Conservation (phyloP, 495 filamentous ascomycete genomes). For the Xylaria bambusicola region DNA sequence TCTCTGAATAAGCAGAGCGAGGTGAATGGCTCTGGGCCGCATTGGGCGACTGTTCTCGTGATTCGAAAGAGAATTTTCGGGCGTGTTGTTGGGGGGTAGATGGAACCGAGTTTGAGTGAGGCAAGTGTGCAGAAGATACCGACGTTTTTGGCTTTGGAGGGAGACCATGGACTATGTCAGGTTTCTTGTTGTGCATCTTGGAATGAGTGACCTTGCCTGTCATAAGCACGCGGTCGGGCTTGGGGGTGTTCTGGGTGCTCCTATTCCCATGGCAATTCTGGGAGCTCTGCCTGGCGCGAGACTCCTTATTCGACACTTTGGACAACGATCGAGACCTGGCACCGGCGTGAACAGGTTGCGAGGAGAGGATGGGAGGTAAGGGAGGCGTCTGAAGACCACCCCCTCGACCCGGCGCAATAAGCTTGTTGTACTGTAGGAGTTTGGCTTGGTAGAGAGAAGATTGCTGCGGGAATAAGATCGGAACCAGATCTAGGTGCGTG, state of each 20-base stretch:
- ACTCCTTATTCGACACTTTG: slow-evolving; percentile 54
- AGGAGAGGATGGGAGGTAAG: slow-evolving; percentile 47
- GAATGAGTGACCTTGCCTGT: slow-evolving; percentile 49
- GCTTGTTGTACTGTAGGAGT: slow-evolving; percentile 57
- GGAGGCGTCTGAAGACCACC: slow-evolving; percentile 50
- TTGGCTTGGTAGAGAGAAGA: slow-evolving; percentile 53
- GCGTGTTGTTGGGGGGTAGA: slow-evolving; percentile 91
- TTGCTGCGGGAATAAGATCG: slow-evolving; percentile 53
- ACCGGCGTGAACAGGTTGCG: slow-evolving; percentile 49
- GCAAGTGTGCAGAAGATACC: slow-evolving; percentile 29
- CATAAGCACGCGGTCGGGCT: slow-evolving; percentile 58
- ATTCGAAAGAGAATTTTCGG: slow-evolving; percentile 79
- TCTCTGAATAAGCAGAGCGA: slow-evolving; percentile 86
- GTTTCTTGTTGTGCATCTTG: slow-evolving; percentile 54
- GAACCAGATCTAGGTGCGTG: slow-evolving; percentile 46
- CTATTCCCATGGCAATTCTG: slow-evolving; percentile 64
- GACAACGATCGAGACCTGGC: slow-evolving; percentile 53
- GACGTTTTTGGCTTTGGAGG: slow-evolving; percentile 39
- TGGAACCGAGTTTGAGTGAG: slow-evolving; percentile 86
- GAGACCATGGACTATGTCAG: slow-evolving; percentile 32
- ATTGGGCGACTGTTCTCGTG: slow-evolving; percentile 82
- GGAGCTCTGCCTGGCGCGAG: slow-evolving; percentile 40
- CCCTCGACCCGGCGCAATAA: slow-evolving; percentile 52
- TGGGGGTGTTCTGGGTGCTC: slow-evolving; percentile 46
- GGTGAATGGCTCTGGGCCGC: slow-evolving; percentile 78